Conservation (phyloP, 805 yeast species). For the Hanseniaspora guilliermondii region DNA sequence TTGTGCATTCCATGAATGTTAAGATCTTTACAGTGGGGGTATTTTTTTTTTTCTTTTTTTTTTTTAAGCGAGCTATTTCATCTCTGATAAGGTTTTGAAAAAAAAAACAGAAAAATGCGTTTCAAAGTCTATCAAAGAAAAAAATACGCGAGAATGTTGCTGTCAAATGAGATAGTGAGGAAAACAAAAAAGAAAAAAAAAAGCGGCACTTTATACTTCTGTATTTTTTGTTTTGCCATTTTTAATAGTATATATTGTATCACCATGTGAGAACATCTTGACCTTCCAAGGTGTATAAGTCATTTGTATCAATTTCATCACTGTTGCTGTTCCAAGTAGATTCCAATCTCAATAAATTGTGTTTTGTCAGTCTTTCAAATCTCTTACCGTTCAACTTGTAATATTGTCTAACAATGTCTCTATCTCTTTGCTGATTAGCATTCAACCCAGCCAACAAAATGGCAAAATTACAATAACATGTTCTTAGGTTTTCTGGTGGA, state of each 20-base stretch:
- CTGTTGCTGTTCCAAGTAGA: constrained; percentile 25
- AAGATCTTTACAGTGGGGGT: no score
- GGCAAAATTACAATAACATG: constrained; percentile 29
- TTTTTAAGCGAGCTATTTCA: no score
- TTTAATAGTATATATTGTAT: background rate
- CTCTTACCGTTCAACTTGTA: constrained; percentile 25
- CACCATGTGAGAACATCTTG: constrained; percentile 26
- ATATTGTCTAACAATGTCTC: constrained; percentile 24
- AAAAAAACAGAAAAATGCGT: no score
- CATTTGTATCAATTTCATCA: constrained; percentile 14
- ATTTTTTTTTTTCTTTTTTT: no score
- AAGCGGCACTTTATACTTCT: no score
- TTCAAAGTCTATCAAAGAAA: no score
- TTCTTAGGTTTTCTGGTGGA: constrained; percentile 28
- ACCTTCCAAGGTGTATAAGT: constrained; percentile 24
- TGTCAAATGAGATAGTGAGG: no score
- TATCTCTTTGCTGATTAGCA: constrained; percentile 27
- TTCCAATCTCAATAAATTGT: constrained; percentile 26
- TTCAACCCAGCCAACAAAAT: constrained; percentile 28
- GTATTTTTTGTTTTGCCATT: no score
- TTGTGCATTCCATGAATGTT: no score
- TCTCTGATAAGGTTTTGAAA: no score
- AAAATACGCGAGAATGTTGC: no score
- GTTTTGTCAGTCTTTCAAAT: constrained; percentile 26
- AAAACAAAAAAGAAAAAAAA: no score